Base-by-base conservation (phyloP, 192 early-diverging fungal species). In the Coemansia sp. region DNA sequence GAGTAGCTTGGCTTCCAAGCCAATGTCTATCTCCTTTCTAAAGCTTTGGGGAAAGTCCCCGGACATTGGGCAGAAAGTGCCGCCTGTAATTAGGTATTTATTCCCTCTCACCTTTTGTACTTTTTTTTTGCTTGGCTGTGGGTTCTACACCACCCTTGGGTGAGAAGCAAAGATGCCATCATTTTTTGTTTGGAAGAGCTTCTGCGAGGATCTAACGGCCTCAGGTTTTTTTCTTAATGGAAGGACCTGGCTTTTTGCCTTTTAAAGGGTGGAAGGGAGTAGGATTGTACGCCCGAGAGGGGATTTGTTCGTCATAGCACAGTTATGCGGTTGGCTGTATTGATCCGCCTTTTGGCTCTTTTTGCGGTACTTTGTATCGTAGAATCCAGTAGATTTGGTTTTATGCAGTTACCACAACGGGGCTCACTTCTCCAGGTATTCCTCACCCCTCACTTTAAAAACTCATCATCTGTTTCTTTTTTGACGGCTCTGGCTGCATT, bases 41-140 rank as follows among this genome's bases (percentile, higher is more conserved):
- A 31, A 61, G 78, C 78, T 81, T 81, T 81, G 73, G 78, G 78
- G 73, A 81, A 81, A 81, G 78, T 81, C 78, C 78, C 78, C 78
- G 78, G 78, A 81, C 78, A 42, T 57, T 56, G 78, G 78, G 78
- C 78, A 81, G 78, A 81, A 81, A 81, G 73, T 81, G 78, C 78
- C 78, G 70, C 78, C 78, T 75, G 73, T 81, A 81, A 81, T 71
- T 31, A 75, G 78, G 78, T 81, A 81, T 72, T 70, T 67, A 61
- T 61, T 62, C 61, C 63, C 63, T 56, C 32, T 33, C 36, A 31
- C 22, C 22, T 22, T 31, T 56, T 42, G 48, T 42, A 16, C 11
- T 12, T 52, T 11, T 48, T 32, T 40, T n/a, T 29, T 11, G 22
- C 50, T 50, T 64, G 56, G 59, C 14, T 32, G 18, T 64, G 18